A percentile compares a stretch with the other conserved stretches of the same genome.
Evolutionary conservation across 371 early-diverging fungal genomes (phyloP).

Genomic region (Mucor piriformis): DNA sequence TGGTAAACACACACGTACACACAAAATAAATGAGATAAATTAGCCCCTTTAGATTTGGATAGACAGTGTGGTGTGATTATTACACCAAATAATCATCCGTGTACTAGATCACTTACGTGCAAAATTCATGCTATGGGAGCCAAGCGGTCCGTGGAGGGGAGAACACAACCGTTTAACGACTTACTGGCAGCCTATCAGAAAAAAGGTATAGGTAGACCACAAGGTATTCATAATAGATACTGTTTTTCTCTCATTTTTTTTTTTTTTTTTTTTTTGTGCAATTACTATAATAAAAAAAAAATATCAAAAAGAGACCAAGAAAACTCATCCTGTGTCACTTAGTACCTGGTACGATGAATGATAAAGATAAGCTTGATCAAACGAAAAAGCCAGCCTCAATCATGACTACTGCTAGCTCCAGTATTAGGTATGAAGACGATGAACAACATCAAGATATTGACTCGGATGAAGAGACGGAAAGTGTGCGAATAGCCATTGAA

Average conservation of each 20-base stretch:
- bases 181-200: constrained; percentile 71
- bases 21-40: background rate
- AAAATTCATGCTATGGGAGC: constrained; percentile 86
- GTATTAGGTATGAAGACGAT: background rate
- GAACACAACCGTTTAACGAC: constrained; percentile 76
- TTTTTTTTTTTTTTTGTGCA: background rate
- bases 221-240: constrained; percentile 35
- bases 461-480: constrained; percentile 73
- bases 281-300: background rate
- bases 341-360: constrained; percentile 10
- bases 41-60: constrained; percentile 76
- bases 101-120: constrained; percentile 82
- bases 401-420: background rate
- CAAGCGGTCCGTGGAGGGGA: constrained; percentile 77
- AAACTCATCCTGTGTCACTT: background rate
- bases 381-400: no score
- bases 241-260: background rate
- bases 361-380: background rate
- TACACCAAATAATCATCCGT: constrained; percentile 60
- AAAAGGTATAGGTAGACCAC: constrained; percentile 57
- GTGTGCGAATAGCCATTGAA: constrained; percentile 56
- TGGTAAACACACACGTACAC: no score
- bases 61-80: constrained; percentile 80
- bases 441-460: constrained; percentile 35
- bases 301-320: background rate